Percentiles rank a stretch among this genome's conserved stretches.
Evolutionary conservation across 2,329 filamentous ascomycete species (phyloP).

Genomic region (Cytospora chrysosperma): DNA sequence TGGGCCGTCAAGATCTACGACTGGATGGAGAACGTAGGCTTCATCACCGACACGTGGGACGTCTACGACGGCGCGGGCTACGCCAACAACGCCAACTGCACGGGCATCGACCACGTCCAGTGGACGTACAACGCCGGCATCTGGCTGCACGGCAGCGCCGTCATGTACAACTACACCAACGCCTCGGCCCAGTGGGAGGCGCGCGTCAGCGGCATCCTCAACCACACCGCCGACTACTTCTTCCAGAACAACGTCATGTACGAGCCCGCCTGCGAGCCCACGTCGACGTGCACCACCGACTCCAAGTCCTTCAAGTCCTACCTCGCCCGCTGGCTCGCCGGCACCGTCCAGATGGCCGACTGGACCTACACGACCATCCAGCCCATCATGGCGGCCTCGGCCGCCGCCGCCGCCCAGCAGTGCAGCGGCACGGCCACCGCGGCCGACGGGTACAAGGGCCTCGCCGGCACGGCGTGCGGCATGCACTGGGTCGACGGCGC

Average conservation of each 20-base stretch:
- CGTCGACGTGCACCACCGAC: constrained; percentile 50
- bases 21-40: constrained; percentile 45
- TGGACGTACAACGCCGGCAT: constrained; percentile 54
- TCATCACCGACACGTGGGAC: constrained; percentile 44
- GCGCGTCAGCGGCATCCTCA: constrained; percentile 48
- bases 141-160: constrained; percentile 43
- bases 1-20: constrained; percentile 60
- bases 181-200: constrained; percentile 46
- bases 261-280: constrained; percentile 53
- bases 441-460: constrained; percentile 34
- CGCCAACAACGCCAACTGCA: constrained; percentile 39
- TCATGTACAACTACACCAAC: constrained; percentile 44
- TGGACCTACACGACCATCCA: constrained; percentile 37
- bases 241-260: constrained; percentile 48
- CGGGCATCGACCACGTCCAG: constrained; percentile 45
- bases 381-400: constrained; percentile 37
- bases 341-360: constrained; percentile 39
- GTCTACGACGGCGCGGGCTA: constrained; percentile 50
- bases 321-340: constrained; percentile 50
- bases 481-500: constrained; percentile 42
- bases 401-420: constrained; percentile 39
- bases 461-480: constrained; percentile 43
- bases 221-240: constrained; percentile 48
- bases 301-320: constrained; percentile 59
- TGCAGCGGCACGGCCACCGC: constrained; percentile 33